Percentiles rank a stretch among this genome's conserved stretches.
Evolutionary conservation across 495 filamentous ascomycete species (phyloP).

Genomic region (Zalerion maritima): DNA sequence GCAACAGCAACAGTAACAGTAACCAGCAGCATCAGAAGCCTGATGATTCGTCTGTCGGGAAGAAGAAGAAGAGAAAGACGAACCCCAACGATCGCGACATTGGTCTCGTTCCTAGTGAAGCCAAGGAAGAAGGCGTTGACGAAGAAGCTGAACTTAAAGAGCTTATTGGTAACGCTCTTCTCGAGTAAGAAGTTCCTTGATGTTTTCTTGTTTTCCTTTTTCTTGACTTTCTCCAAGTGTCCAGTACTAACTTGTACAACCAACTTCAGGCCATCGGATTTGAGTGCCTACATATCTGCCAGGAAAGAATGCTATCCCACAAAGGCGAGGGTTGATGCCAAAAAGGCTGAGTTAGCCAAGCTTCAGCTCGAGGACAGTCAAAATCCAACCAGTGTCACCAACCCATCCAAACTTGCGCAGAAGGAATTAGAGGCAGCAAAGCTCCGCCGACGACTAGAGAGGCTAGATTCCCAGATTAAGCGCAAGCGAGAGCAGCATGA

Average conservation of each 20-base stretch:
- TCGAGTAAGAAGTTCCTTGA: conserved; percentile 23
- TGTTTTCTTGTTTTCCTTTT: conserved; percentile 8
- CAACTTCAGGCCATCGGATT: conserved; percentile 42
- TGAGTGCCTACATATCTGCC: conserved; percentile 68
- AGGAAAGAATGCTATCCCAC: conserved; percentile 69
- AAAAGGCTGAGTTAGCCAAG: conserved; percentile 30
- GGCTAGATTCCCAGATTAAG: conserved; percentile 39
- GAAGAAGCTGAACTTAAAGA: conserved; percentile 64
- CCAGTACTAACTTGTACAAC: conserved; percentile 18
- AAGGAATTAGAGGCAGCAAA: conserved; percentile 31
- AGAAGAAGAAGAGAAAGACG: conserved; percentile 65
- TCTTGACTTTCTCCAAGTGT: conserved; percentile 16
- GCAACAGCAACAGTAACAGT: conserved; percentile 43
- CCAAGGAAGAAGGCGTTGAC: conserved; percentile 56
- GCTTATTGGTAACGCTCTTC: conserved; percentile 28
- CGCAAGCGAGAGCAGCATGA: conserved; percentile 41
- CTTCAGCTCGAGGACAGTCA: too few species aligned
- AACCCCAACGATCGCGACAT: too few species aligned
- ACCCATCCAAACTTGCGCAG: conserved; percentile 9
- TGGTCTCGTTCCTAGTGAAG: conserved; percentile 62
- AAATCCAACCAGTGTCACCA: too few species aligned
- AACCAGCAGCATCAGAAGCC: conserved; percentile 58
- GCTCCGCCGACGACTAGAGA: conserved; percentile 34
- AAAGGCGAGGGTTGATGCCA: conserved; percentile 40
- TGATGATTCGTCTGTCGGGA: conserved; percentile 38